Evolutionary conservation across 225 moss, liverwort and hornwort genomes (phyloP), one percentile per base, ranked within the genome.

Genomic region (Polytrichum formosum): DNA sequence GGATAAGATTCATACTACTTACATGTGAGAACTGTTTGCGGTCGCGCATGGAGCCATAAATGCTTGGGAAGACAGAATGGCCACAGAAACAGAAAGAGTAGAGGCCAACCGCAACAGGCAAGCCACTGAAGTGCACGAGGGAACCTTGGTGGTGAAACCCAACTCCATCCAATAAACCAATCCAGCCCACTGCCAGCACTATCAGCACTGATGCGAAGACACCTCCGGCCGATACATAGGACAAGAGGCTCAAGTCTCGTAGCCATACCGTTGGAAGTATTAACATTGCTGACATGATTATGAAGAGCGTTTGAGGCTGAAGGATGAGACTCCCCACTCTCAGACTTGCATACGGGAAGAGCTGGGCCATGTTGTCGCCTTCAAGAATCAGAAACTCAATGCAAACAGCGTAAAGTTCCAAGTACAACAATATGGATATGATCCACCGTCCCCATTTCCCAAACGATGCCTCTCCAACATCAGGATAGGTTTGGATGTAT

Each of bases 21-120:
- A 96, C 93, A 69, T 77, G 85, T 19, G 91, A 84, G 61, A 96
- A 96, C 7, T 93, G 89, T 29, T 81, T 69, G 67, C 78, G 85
- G 69, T 85, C 56, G 27, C 78, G 85, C 96, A 97, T 94, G 30
- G 96, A 97, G 25, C 78, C 72, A 58, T 92, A 97, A 25, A 97
- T 94, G 78, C 87, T 97, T 66, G 96, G 96, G 64, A 92, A 94
- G 56, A 97, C 96, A 7, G 92, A 92, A 71, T 97, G 96, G 0
- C 93, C 96, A 64, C 96, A 94, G 67, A 86, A 97, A 84, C 96
- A 97, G 73, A 97, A 97, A 28, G 92, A 91, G 63, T 78, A 97
- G 28, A 97, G 83, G 18, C 96, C 96, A 13, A 90, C 89, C 18
- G 92, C 88, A 27, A 85, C 91, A 1, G 94, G 96, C 19, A 94